Conservation (phyloP, 108 stramenopile species). For the Fragilaria radians region DNA sequence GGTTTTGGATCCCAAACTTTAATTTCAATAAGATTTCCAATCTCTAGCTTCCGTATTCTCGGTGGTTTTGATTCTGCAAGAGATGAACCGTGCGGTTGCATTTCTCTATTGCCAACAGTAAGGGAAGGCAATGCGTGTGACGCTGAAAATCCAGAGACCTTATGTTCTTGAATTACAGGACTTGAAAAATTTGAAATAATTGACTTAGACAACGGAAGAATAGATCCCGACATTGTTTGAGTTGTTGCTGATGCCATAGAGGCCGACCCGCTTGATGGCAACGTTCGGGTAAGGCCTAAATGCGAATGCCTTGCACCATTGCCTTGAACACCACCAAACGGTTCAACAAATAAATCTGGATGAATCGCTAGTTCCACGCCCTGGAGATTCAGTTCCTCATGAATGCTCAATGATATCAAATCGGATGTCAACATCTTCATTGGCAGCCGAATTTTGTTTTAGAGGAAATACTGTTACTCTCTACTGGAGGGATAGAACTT, state of each 20-base stretch:
- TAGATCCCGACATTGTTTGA: neutral
- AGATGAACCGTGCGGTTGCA: neutral
- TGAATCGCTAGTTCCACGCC: constrained; percentile 75
- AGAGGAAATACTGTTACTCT: too few relatives aligned
- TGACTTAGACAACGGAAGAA: neutral
- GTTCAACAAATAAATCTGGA: constrained; percentile 61
- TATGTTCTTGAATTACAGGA: neutral
- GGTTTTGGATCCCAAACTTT: constrained; percentile 75
- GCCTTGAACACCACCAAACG: neutral
- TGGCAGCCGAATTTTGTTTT: too few relatives aligned
- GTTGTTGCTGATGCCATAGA: neutral
- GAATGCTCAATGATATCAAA: constrained; percentile 67
- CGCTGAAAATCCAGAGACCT: too few relatives aligned
- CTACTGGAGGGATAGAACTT: too few relatives aligned
- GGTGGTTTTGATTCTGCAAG: neutral
- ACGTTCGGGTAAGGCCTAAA: neutral
- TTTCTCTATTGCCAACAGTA: neutral
- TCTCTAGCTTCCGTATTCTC: constrained; percentile 4
- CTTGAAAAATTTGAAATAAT: neutral
- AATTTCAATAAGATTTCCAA: constrained; percentile 75
- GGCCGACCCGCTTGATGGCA: neutral
- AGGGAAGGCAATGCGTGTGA: neutral
- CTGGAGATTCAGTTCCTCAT: constrained; percentile 78
- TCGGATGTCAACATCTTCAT: constrained; percentile 42
- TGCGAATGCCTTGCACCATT: neutral